Evolutionary conservation across 2,329 filamentous ascomycete genomes (phyloP).

Genomic region (Sporothrix pseudoabietina): DNA sequence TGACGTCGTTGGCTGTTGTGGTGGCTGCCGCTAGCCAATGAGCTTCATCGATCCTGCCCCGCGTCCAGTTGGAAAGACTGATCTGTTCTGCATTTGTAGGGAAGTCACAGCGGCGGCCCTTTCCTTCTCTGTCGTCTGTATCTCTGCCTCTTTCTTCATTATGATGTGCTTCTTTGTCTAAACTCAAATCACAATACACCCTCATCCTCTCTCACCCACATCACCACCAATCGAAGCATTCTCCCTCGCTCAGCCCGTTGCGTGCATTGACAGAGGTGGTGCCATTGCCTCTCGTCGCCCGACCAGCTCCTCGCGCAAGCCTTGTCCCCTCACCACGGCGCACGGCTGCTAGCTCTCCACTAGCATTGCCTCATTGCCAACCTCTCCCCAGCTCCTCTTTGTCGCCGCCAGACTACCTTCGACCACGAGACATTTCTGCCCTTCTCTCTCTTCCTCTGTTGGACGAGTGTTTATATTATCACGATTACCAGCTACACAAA

Average conservation of each 20-base stretch:
- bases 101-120: constrained; percentile 3
- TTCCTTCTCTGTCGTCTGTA: not conserved
- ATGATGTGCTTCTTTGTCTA: constrained; percentile 5
- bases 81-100: not conserved
- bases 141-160: not conserved
- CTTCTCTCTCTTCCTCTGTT: not conserved
- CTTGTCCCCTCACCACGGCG: not conserved
- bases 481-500: not conserved
- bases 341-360: constrained; percentile 16
- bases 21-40: constrained; percentile 17
- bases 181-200: not conserved
- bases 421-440: constrained; percentile 10
- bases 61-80: not conserved
- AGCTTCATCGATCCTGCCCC: constrained; percentile 19
- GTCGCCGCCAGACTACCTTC: not conserved
- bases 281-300: constrained; percentile 14
- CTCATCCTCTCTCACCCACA: not conserved
- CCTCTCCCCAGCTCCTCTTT: constrained; percentile 23
- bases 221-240: not conserved
- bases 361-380: constrained; percentile 8
- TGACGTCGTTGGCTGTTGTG: constrained; percentile 22
- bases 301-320: constrained; percentile 12
- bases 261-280: constrained; percentile 21
- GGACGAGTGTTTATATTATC: not conserved
- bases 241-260: not conserved